These are phyloP conservation scores for Pyrenophora graminea DNA, from an alignment of 2,329 filamentous ascomycete species.

Conservation along the genomic window DNA sequence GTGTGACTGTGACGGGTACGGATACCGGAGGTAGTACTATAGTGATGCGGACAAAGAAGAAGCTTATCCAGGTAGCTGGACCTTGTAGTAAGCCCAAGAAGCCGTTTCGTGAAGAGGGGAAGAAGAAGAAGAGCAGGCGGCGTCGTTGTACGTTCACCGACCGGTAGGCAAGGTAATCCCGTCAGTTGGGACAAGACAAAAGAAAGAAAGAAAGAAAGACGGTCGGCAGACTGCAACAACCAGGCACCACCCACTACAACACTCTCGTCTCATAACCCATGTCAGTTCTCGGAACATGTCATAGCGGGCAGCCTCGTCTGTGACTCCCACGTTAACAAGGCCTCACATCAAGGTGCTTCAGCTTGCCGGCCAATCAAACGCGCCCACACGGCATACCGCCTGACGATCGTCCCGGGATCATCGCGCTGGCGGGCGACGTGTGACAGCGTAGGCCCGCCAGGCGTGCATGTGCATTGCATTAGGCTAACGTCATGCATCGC, in stretches of 20 bases:
- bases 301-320: constrained; percentile 2
- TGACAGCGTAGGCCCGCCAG: constrained; percentile 14
- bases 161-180: too few relatives aligned
- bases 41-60: background rate
- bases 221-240: background rate
- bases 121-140: background rate
- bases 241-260: background rate
- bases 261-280: background rate
- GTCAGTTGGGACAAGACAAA: background rate
- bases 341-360: background rate
- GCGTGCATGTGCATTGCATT: background rate
- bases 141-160: too few relatives aligned
- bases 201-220: background rate
- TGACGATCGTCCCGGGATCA: constrained; percentile 6
- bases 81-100: background rate
- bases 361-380: constrained; percentile 2
- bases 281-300: background rate
- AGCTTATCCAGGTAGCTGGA: background rate
- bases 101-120: background rate
- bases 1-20: background rate
- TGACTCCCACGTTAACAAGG: constrained; percentile 1
- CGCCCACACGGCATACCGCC: constrained; percentile 6
- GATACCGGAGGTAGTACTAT: background rate
- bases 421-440: constrained; percentile 12
- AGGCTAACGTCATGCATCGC: background rate